Percentiles rank a stretch among this genome's conserved stretches.
phyloP scores from a whole-genome alignment of 1,139 yeast genomes.

The Yamadazyma siamensis region DNA sequence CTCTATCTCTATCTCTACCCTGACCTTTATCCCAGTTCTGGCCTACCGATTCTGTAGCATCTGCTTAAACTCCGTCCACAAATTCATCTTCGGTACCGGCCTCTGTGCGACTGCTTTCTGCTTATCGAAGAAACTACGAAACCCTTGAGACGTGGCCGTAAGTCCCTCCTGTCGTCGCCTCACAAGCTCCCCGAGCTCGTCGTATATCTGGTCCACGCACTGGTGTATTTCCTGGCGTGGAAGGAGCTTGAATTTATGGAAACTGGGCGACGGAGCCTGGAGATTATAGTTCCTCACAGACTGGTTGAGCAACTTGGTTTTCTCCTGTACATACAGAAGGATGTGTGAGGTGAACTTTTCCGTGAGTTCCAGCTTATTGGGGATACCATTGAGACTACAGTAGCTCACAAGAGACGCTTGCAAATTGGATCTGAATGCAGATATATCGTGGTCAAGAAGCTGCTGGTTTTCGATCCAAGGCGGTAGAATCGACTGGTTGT shows the following conservation, averaged over 20 bases:
- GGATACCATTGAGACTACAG: slow-evolving; percentile 13
- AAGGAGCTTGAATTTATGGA: slow-evolving; percentile 65
- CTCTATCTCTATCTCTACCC: no score
- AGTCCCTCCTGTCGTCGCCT: slow-evolving; percentile 5
- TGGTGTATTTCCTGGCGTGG: slow-evolving; percentile 44
- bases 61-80: slow-evolving; percentile 36
- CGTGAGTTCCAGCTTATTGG: slow-evolving; percentile 2
- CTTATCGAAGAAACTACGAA: slow-evolving; percentile 13
- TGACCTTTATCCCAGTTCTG: no score
- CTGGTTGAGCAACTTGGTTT: slow-evolving; percentile 51
- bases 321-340: slow-evolving; percentile 35
- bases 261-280: slow-evolving; percentile 67
- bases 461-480: slow-evolving; percentile 88
- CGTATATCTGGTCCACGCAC: slow-evolving; percentile 20
- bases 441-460: slow-evolving; percentile 46
- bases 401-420: slow-evolving; percentile 30
- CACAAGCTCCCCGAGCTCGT: slow-evolving; percentile 7
- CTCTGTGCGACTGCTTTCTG: slow-evolving; percentile 15
- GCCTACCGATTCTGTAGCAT: slow-evolving; percentile 20
- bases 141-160: slow-evolving; percentile 12
- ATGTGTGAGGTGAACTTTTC: slow-evolving; percentile 10
- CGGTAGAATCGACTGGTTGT: slow-evolving; percentile 74
- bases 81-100: slow-evolving; percentile 20
- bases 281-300: slow-evolving; percentile 69
- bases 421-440: slow-evolving; percentile 41